phyloP scores from a whole-genome alignment of 2,329 filamentous ascomycete genomes.

The Ophiobolus disseminans region DNA sequence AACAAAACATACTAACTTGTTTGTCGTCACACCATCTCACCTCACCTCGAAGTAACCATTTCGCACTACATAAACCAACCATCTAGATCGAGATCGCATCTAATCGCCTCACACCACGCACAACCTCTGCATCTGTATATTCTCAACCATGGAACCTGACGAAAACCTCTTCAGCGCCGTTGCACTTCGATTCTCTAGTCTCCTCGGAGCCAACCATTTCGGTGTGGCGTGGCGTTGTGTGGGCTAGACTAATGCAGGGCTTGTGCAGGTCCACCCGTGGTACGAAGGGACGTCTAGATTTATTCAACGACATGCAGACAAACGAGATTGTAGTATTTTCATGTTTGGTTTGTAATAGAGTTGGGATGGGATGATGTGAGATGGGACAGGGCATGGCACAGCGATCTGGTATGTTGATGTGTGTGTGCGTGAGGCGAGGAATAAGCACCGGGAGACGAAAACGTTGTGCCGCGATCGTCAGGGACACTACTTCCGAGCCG shows the following conservation, averaged over 20 bases:
- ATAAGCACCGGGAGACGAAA: neutral
- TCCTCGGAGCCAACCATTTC: too few relatives aligned
- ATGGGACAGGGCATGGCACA: neutral
- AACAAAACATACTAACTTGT: neutral
- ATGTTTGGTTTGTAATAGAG: too few relatives aligned
- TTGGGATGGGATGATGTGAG: neutral
- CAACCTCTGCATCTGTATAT: too few relatives aligned
- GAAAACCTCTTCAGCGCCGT: neutral
- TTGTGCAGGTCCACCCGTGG: neutral
- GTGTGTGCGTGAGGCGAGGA: neutral
- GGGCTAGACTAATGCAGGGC: neutral
- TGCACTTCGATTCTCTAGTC: too few relatives aligned
- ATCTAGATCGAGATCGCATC: neutral
- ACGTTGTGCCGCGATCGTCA: constrained; percentile 3
- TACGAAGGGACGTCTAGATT: too few relatives aligned
- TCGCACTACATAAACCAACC: neutral
- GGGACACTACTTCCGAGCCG: constrained; percentile 1
- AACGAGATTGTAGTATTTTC: neutral
- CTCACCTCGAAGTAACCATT: neutral
- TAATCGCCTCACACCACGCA: too few relatives aligned
- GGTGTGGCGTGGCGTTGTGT: too few relatives aligned
- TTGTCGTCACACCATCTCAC: neutral
- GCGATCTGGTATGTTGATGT: neutral
- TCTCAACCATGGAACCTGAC: too few relatives aligned
- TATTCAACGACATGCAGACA: too few relatives aligned